Base-by-base conservation (phyloP, 148 eudicot genomes). In the Vaccinium vitisidaea region DNA sequence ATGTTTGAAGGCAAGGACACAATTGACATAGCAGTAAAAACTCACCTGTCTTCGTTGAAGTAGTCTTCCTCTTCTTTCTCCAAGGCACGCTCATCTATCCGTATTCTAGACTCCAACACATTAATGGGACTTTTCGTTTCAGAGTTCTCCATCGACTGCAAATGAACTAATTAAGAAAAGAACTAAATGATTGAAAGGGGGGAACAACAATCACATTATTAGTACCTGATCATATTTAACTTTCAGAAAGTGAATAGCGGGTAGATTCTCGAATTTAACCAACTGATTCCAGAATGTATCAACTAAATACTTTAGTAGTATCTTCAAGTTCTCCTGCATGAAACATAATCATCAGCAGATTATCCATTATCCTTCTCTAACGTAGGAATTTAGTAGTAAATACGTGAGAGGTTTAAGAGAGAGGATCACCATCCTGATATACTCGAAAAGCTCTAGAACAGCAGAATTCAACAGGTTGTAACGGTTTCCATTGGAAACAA, bases 51-150 rank as follows among this genome's bases (percentile, higher is more conserved):
- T 89, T 95, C 99, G 10, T 97, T 97, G 84, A 95, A 97, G 86
- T 97, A 97, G 43, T 95, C 98, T 87, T 97, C 98, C 90, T 95
- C 99, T 88, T 97, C 99, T 87, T 94, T 95, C 90, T 97, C 99
- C 86, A 95, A 87, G 76, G 94, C 95, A 63, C 99, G 98, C 63
- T 93, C 98, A 87, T 97, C 98, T 80, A 84, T 86, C 49, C 93
- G 91, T 87, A 90, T 97, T 88, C 98, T 92, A n/a, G 94, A 83
- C 69, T 95, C 96, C 58, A 85, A 80, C 32, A 84, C 86, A 86
- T 76, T 74, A 25, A 82, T 84, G 49, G 89, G 82, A 84, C 90
- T 87, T 75, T 85, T 89, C 52, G 84, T 84, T 83, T 88, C 99
- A 49, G 88, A 76, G 81, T 82, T 91, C 88, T 95, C 99, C 70